Evolutionary conservation across 2,329 filamentous ascomycete genomes (phyloP), one percentile per base, ranked within the genome.

Genomic region (Chalara sp.): DNA sequence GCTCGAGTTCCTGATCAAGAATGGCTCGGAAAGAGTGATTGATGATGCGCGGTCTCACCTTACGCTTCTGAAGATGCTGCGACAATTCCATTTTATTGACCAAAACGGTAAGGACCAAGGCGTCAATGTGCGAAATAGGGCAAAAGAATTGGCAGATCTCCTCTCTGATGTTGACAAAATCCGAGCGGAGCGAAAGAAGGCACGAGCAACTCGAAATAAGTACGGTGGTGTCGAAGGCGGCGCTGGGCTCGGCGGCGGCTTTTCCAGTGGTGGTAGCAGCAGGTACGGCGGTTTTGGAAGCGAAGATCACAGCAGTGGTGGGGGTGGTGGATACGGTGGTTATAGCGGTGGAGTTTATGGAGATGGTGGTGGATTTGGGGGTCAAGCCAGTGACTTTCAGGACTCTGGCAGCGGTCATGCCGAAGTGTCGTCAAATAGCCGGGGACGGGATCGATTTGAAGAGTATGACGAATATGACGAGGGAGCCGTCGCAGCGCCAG

Each of bases 391-490:
- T 59, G 86, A 89, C 47, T 95, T 86, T 70, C 78, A 82, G 52
- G 83, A 88, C 59, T 70, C 76, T 28, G 7, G 37, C n/a, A n/a
- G 56, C 11, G 58, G 55, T 45, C 54, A 54, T 32, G 58, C 59
- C 6, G 54, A 58, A 35, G 51, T 55, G 10, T 39, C 44, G 11
- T 31, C 31, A 8, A 46, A 44, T 47, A 48, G 51, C 32, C 53
- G 53, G 29, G 73, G 84, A 52, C 74, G 77, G 50, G 90, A 95
- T 58, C 81, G 85, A 57, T 99, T 96, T 61, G 92, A 97, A 61
- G 93, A 96, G 69, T 99, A 99, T 63, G 91, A 99, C 65, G 93
- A 99, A 69, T 92, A 86, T 63, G 92, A 97, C 50, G 93, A 96
- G 62, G 89, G 78, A 40, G 75, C 77, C 46, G 71, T 70, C 46